phyloP scores from a whole-genome alignment of 306 rosid genomes.

The Acacia acuminata region DNA sequence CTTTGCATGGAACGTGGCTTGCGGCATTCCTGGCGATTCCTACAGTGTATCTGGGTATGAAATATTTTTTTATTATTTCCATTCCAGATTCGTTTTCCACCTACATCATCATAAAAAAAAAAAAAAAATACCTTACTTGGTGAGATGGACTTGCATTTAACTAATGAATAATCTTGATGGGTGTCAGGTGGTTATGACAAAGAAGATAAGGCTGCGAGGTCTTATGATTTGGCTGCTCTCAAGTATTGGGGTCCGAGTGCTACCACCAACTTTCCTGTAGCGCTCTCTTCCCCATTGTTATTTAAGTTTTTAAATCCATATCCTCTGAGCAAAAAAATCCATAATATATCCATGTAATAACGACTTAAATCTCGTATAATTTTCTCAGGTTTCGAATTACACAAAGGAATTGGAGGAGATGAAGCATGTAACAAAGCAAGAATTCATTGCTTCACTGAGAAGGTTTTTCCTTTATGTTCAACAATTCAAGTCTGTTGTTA shows the following conservation, averaged over 20 bases:
- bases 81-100: not conserved
- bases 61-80: slow-evolving; percentile 3
- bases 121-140: not conserved
- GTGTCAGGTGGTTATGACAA: slow-evolving; percentile 94
- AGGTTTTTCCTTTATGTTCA: slow-evolving; percentile 43
- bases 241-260: slow-evolving; percentile 97
- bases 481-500: not conserved
- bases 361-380: not conserved
- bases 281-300: slow-evolving; percentile 16
- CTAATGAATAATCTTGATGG: slow-evolving; percentile 6
- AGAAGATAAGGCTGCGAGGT: slow-evolving; percentile 98
- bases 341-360: not conserved
- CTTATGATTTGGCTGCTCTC: slow-evolving; percentile 97
- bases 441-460: slow-evolving; percentile 90
- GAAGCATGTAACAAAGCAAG: slow-evolving; percentile 90
- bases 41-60: slow-evolving; percentile 93
- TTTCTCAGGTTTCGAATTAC: slow-evolving; percentile 66
- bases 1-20: slow-evolving; percentile 66
- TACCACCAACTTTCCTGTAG: slow-evolving; percentile 94
- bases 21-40: slow-evolving; percentile 41
- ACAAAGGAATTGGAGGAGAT: slow-evolving; percentile 83
- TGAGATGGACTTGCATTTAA: slow-evolving; percentile 11
- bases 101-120: not conserved
- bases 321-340: no score
- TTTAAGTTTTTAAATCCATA: not conserved